These are phyloP conservation scores for Tricladium varicosporioides DNA, from an alignment of 2,329 filamentous ascomycete genomes.

Conservation along the genomic window DNA sequence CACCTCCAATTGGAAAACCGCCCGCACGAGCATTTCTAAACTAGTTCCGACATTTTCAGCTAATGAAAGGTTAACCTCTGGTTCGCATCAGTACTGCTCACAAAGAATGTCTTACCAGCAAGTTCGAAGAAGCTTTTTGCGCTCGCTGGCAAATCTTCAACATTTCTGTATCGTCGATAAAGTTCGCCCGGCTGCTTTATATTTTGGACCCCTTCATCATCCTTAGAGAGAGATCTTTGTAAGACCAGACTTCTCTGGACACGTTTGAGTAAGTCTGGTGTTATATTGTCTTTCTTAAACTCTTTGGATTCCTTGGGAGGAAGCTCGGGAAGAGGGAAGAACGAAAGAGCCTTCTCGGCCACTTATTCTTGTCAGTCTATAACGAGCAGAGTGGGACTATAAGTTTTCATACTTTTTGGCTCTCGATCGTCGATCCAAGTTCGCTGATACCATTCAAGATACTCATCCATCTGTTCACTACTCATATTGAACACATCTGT, in stretches of 20 bases:
- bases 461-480: conserved; percentile 64
- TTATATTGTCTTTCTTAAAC: conserved; percentile 23
- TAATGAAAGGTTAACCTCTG: conserved; percentile 11
- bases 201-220: conserved; percentile 15
- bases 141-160: conserved; percentile 42
- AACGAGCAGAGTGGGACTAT: not conserved
- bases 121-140: conserved; percentile 43
- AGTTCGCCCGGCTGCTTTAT: conserved; percentile 34
- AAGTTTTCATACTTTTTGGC: conserved; percentile 35
- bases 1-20: conserved; percentile 30
- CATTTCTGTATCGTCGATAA: conserved; percentile 37
- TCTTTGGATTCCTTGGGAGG: conserved; percentile 18
- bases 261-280: conserved; percentile 21
- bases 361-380: conserved; percentile 24
- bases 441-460: conserved; percentile 75
- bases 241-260: conserved; percentile 26
- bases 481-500: conserved; percentile 62
- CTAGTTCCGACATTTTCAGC: conserved; percentile 28
- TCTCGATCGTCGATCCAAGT: conserved; percentile 54
- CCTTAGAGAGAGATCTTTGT: conserved; percentile 27
- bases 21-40: conserved; percentile 25
- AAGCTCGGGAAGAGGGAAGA: conserved; percentile 35
- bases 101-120: conserved; percentile 36
- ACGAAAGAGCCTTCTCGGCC: conserved; percentile 33
- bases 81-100: not conserved